phyloP scores from a whole-genome alignment of 192 early-diverging fungal genomes.

The Obelidium mucronatum region DNA sequence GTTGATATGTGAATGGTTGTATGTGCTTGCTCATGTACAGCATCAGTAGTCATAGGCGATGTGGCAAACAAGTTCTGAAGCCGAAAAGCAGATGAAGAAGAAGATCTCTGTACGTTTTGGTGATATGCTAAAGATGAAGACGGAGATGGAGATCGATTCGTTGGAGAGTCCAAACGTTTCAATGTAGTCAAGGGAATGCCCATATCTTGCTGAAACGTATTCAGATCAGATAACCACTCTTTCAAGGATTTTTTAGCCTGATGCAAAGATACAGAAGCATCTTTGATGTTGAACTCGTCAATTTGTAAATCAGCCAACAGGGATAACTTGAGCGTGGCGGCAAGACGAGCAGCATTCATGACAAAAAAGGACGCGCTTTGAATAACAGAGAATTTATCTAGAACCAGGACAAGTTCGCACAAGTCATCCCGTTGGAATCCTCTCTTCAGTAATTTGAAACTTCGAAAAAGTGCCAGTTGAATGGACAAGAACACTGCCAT shows the following conservation, averaged over 20 bases:
- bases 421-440: too few species aligned
- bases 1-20: not conserved
- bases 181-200: not conserved
- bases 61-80: not conserved
- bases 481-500: too few species aligned
- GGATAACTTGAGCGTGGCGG: not conserved
- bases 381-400: too few species aligned
- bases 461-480: too few species aligned
- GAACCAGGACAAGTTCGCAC: too few species aligned
- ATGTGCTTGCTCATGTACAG: not conserved
- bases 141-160: not conserved
- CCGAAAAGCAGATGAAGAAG: not conserved
- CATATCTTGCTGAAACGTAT: slow-evolving; percentile 8
- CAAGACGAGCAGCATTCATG: too few species aligned
- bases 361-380: too few species aligned
- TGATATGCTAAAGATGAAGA: not conserved
- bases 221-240: not conserved
- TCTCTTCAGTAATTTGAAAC: too few species aligned
- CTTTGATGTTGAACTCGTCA: slow-evolving; percentile 19
- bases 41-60: not conserved
- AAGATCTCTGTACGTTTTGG: not conserved
- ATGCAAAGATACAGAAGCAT: slow-evolving; percentile 6
- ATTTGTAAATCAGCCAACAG: not conserved
- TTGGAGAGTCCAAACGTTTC: not conserved
- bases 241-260: not conserved